A percentile compares a stretch with the other conserved stretches of the same genome.
Conservation (phyloP, 1,284 basidiomycete species). For the Ceratobasidium theobromae region DNA sequence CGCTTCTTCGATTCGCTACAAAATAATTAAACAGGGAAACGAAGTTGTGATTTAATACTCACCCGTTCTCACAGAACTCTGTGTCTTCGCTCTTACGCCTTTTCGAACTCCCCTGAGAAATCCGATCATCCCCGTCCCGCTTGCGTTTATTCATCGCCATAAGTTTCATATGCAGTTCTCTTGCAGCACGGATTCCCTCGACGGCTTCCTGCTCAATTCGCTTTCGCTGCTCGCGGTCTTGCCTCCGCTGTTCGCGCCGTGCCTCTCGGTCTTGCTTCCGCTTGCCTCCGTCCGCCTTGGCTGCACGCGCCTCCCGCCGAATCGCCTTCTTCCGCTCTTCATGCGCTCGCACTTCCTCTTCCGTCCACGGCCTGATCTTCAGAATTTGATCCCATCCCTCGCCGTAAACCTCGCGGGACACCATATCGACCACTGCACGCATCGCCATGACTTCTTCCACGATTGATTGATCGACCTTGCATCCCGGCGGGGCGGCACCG, state of each 20-base stretch:
- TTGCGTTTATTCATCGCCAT: conserved; percentile 28
- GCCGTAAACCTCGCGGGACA: conserved; percentile 33
- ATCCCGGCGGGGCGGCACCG: conserved; percentile 12
- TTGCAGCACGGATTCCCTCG: conserved; percentile 17
- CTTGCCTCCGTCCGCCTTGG: conserved; percentile 14
- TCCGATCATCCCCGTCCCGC: conserved; percentile 21
- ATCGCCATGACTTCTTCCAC: conserved; percentile 31
- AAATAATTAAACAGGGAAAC: background rate
- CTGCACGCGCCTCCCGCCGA: conserved; percentile 12
- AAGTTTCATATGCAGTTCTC: conserved; percentile 10
- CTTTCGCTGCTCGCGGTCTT: conserved; percentile 13
- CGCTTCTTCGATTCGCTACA: background rate
- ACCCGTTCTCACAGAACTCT: conserved; percentile 20
- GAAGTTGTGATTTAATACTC: background rate
- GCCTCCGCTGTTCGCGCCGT: conserved; percentile 21
- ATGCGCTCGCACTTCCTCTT: conserved; percentile 29
- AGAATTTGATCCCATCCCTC: conserved; percentile 29
- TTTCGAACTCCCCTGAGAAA: background rate
- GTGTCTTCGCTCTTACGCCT: background rate
- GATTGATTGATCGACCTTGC: conserved; percentile 17
- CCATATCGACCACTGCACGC: conserved; percentile 33
- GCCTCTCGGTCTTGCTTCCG: conserved; percentile 6
- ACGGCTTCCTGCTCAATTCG: conserved; percentile 29
- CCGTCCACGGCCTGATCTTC: conserved; percentile 28
- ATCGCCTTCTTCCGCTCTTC: conserved; percentile 23